These are phyloP conservation scores for Spongospora subterranea DNA, from an alignment of 208 protist genomes.

Conservation along the genomic window DNA sequence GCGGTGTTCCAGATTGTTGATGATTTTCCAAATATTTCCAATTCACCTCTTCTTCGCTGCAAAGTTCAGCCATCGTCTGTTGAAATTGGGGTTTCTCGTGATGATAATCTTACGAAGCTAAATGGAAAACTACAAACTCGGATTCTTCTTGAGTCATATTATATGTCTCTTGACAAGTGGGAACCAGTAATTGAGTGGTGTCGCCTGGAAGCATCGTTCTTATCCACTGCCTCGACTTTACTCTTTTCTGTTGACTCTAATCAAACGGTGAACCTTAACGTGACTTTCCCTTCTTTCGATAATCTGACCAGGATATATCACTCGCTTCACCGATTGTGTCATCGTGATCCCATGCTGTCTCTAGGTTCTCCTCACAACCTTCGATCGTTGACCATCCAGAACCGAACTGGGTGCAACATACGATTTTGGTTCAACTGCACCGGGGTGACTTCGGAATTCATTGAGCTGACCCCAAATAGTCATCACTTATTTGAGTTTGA, in stretches of 20 bases:
- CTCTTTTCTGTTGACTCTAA: too few relatives aligned
- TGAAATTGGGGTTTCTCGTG: background rate
- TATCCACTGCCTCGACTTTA: conserved; percentile 1
- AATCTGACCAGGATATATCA: too few relatives aligned
- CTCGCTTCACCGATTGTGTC: too few relatives aligned
- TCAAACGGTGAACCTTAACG: too few relatives aligned
- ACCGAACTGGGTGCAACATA: background rate
- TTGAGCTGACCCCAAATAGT: too few relatives aligned
- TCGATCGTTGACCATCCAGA: background rate
- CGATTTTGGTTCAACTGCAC: background rate
- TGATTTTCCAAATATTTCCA: background rate
- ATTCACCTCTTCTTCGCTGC: background rate
- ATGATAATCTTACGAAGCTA: background rate
- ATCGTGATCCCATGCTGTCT: too few relatives aligned
- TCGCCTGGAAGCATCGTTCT: background rate
- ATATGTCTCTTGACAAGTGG: background rate
- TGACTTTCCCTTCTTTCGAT: too few relatives aligned
- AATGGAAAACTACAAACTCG: background rate
- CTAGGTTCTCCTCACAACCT: too few relatives aligned
- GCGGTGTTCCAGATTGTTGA: background rate
- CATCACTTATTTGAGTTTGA: too few relatives aligned
- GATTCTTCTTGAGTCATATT: background rate
- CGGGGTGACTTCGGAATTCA: too few relatives aligned
- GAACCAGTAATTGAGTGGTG: conserved; percentile 12
- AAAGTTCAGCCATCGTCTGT: background rate